Evolutionary conservation across 805 yeast species (phyloP).

Genomic region (Candida vaughaniae): DNA sequence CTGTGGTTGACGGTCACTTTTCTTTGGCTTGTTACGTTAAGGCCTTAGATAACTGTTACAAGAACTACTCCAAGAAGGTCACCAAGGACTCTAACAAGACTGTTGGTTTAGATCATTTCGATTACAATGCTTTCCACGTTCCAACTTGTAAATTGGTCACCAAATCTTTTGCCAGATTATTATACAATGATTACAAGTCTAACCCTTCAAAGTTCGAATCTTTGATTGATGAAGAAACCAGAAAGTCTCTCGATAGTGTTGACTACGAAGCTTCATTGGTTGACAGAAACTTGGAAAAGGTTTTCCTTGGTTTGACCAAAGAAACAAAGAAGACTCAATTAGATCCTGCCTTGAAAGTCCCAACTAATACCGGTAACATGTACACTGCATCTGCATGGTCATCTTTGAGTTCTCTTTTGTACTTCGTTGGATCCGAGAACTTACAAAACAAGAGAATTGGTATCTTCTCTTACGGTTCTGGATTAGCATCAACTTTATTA

Average conservation of each 20-base stretch:
- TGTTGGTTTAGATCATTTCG: conserved; percentile 75
- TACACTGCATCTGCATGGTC: conserved; percentile 94
- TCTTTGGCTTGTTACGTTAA: conserved; percentile 91
- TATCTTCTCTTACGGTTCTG: conserved; percentile 96
- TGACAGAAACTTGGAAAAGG: conserved; percentile 81
- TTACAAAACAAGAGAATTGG: conserved; percentile 86
- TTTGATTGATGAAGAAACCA: conserved; percentile 46
- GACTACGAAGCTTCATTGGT: conserved; percentile 76
- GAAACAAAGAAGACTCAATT: conserved; percentile 66
- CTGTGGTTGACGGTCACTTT: conserved; percentile 96
- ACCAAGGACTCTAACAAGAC: conserved; percentile 46
- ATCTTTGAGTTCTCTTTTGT: conserved; percentile 77
- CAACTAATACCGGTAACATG: conserved; percentile 98
- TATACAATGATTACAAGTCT: conserved; percentile 81
- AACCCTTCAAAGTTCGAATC: conserved; percentile 56
- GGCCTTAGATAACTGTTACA: conserved; percentile 87
- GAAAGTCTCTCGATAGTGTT: conserved; percentile 47
- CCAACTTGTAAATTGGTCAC: conserved; percentile 95
- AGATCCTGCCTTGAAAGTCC: conserved; percentile 75
- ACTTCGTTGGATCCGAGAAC: conserved; percentile 68
- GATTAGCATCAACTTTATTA: conserved; percentile 88
- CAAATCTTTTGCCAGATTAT: conserved; percentile 88
- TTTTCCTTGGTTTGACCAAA: conserved; percentile 77
- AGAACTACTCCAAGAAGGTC: conserved; percentile 72
- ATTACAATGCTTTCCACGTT: conserved; percentile 94